Evolutionary conservation across 441 rosid species (phyloP).

Genomic region (Francoa sonchifolia): DNA sequence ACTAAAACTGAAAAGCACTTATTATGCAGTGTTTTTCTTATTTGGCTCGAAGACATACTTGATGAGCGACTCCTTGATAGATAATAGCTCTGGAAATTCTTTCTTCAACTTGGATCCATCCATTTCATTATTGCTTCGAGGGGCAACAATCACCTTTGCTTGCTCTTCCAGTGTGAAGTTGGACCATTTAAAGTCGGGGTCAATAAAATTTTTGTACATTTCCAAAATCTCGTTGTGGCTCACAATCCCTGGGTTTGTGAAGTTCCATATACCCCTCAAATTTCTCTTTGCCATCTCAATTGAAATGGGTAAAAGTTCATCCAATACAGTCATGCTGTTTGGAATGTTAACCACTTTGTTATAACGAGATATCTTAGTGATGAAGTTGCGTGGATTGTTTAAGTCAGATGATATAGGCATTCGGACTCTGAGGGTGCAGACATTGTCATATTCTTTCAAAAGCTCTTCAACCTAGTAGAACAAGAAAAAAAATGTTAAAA

Average conservation of each 20-base stretch:
- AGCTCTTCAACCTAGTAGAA: background rate
- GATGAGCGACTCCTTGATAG: too few relatives aligned
- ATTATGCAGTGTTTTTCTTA: too few relatives aligned
- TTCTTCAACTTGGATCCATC: background rate
- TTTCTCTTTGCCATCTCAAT: too few relatives aligned
- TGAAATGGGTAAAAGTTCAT: too few relatives aligned
- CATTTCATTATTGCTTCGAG: background rate
- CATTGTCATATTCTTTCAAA: too few relatives aligned
- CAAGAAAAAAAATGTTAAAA: background rate
- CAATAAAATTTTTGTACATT: background rate
- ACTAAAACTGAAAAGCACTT: too few relatives aligned
- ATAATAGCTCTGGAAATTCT: too few relatives aligned
- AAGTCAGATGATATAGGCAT: background rate
- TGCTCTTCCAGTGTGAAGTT: background rate
- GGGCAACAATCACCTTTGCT: background rate
- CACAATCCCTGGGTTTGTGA: background rate
- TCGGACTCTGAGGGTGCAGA: background rate
- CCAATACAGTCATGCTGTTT: too few relatives aligned
- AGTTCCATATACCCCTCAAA: too few relatives aligned
- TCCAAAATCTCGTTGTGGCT: background rate
- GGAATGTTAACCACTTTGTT: too few relatives aligned
- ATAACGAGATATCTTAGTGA: too few relatives aligned
- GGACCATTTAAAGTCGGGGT: background rate
- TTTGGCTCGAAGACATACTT: too few relatives aligned
- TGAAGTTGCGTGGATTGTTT: background rate